phyloP scores from a whole-genome alignment of 2,329 filamentous ascomycete species.

The Aspergillus ochraceus region DNA sequence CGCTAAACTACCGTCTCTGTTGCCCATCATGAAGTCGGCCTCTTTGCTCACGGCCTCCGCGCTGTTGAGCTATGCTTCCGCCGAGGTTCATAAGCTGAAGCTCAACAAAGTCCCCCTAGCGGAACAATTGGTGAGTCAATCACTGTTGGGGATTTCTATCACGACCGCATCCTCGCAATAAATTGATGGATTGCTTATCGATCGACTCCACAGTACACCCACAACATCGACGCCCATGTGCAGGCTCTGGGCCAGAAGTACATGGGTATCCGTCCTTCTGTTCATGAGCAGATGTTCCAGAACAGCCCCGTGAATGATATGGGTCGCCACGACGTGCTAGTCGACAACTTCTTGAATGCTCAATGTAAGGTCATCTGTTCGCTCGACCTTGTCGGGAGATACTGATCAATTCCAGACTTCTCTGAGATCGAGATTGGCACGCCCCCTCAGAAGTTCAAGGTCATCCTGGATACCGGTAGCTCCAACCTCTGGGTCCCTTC shows the following conservation, averaged over 20 bases:
- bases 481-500: constrained; percentile 99
- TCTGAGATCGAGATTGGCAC: constrained; percentile 92
- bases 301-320: constrained; percentile 67
- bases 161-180: not conserved
- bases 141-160: not conserved
- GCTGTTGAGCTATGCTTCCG: constrained; percentile 79
- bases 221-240: constrained; percentile 78
- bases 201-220: constrained; percentile 59
- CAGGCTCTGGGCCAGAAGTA: constrained; percentile 92
- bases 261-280: constrained; percentile 74
- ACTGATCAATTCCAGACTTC: constrained; percentile 67
- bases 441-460: constrained; percentile 94
- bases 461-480: constrained; percentile 96
- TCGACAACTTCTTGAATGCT: constrained; percentile 97
- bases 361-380: constrained; percentile 71
- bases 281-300: constrained; percentile 76
- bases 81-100: constrained; percentile 92
- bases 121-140: constrained; percentile 78
- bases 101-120: constrained; percentile 92
- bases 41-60: constrained; percentile 74
- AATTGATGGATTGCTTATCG: constrained; percentile 10
- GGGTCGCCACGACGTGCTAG: constrained; percentile 74
- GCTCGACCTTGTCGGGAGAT: constrained; percentile 16
- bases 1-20: constrained; percentile 2
- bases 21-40: constrained; percentile 74